phyloP scores from a whole-genome alignment of 306 rosid species.

The Abrus precatorius region DNA sequence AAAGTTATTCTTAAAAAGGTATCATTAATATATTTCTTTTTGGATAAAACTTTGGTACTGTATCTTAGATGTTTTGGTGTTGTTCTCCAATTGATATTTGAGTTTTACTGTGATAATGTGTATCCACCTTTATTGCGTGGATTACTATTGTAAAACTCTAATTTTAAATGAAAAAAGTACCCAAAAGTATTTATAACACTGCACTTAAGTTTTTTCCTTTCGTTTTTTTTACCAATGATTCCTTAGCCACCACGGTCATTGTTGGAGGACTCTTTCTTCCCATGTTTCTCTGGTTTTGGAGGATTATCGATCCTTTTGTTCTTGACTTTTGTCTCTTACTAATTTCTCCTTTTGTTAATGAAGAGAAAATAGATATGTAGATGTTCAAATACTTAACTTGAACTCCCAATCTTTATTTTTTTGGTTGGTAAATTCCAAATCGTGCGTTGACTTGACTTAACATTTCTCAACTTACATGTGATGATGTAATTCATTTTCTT shows the following conservation, averaged over 20 bases:
- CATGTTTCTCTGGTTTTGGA: slow-evolving; percentile 6
- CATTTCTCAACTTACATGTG: slow-evolving; percentile 9
- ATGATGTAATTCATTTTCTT: not conserved
- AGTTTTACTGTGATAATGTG: no score
- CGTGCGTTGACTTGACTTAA: not conserved
- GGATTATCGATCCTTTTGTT: slow-evolving; percentile 8
- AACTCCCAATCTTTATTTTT: not conserved
- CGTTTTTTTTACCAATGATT: slow-evolving; percentile 2
- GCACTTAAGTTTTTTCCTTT: no score
- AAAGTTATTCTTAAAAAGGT: slow-evolving; percentile 89
- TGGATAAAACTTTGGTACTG: no score
- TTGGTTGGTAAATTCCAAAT: not conserved
- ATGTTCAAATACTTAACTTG: not conserved
- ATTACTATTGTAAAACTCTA: no score
- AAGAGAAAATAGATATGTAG: not conserved
- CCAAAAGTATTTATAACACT: no score
- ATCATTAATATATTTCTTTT: not conserved
- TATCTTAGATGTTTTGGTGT: no score
- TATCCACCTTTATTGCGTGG: no score
- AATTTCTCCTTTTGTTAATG: not conserved
- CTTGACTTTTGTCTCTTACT: not conserved
- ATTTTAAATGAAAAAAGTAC: no score
- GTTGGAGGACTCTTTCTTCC: slow-evolving; percentile 5
- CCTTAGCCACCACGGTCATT: slow-evolving; percentile 5
- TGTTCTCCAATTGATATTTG: no score